Percentiles rank a stretch among this genome's conserved stretches.
Evolutionary conservation across 352 stramenopile genomes (phyloP).

Genomic region (Phytophthora podocarpi): DNA sequence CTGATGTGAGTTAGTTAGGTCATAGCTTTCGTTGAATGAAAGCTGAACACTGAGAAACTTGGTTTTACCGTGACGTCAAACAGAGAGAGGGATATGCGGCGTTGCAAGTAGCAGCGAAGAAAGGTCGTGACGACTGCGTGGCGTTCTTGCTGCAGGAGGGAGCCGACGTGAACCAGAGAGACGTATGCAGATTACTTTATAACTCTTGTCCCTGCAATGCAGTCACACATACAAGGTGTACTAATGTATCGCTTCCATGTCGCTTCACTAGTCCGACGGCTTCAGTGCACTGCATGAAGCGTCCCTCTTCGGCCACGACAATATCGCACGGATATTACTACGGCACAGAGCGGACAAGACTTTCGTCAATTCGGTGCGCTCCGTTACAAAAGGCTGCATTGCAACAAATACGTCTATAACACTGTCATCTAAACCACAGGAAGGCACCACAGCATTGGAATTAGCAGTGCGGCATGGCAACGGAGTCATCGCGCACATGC

Average conservation of each 20-base stretch:
- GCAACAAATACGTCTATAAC: neutral
- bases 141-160: constrained; percentile 55
- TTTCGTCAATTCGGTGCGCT: constrained; percentile 53
- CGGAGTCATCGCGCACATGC: constrained; percentile 62
- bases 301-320: constrained; percentile 62
- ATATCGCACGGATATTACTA: constrained; percentile 65
- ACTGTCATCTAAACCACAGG: constrained; percentile 36
- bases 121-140: constrained; percentile 54
- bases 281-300: constrained; percentile 75
- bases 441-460: constrained; percentile 67
- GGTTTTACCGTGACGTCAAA: neutral
- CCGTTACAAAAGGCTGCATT: neutral
- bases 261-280: constrained; percentile 62
- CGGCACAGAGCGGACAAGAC: constrained; percentile 59
- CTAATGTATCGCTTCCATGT: too few relatives aligned
- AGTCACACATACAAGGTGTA: too few relatives aligned
- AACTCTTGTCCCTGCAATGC: neutral
- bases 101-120: constrained; percentile 62
- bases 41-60: too few relatives aligned
- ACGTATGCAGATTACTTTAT: constrained; percentile 46
- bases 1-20: constrained; percentile 48
- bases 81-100: constrained; percentile 70
- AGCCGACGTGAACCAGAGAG: constrained; percentile 66
- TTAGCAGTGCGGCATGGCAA: constrained; percentile 72
- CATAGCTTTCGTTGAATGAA: too few relatives aligned